phyloP scores from a whole-genome alignment of 345 rosid genomes.

The Kandelia obovata region DNA sequence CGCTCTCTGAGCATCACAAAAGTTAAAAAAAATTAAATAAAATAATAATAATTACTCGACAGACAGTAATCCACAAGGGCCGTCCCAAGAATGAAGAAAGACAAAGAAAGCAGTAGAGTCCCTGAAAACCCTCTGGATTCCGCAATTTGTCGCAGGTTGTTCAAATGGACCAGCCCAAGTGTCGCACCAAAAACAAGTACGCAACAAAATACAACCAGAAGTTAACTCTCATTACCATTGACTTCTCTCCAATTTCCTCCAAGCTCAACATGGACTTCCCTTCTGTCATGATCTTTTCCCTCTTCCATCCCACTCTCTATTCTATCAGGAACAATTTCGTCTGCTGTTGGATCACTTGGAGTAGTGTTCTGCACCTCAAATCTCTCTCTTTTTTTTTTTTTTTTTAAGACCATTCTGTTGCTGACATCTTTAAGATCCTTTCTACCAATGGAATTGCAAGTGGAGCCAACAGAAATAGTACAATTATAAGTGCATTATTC shows the following conservation, averaged over 20 bases:
- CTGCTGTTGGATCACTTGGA: not conserved
- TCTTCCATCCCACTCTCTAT: not conserved
- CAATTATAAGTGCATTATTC: not conserved
- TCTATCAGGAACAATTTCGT: not conserved
- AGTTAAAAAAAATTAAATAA: no score
- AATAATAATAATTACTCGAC: constrained; percentile 43
- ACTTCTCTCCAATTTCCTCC: constrained; percentile 47
- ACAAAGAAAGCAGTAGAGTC: constrained; percentile 49
- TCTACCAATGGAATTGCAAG: not conserved
- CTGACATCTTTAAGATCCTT: not conserved
- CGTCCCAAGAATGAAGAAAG: constrained; percentile 66
- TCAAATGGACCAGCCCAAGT: constrained; percentile 57
- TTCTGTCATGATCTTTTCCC: not conserved
- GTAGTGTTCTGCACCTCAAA: not conserved
- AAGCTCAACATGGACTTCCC: constrained; percentile 13
- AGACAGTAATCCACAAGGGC: constrained; percentile 56
- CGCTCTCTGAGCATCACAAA: no score
- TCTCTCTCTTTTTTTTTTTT: not conserved
- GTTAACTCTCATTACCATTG: constrained; percentile 45
- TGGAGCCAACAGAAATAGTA: not conserved
- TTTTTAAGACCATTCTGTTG: not conserved
- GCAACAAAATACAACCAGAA: constrained; percentile 68
- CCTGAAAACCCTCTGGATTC: constrained; percentile 59
- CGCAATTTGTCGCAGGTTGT: constrained; percentile 73
- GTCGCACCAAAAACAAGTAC: constrained; percentile 57